Conservation (phyloP, 768 basidiomycete species). For the Chalciporus pseudorubinellus region DNA sequence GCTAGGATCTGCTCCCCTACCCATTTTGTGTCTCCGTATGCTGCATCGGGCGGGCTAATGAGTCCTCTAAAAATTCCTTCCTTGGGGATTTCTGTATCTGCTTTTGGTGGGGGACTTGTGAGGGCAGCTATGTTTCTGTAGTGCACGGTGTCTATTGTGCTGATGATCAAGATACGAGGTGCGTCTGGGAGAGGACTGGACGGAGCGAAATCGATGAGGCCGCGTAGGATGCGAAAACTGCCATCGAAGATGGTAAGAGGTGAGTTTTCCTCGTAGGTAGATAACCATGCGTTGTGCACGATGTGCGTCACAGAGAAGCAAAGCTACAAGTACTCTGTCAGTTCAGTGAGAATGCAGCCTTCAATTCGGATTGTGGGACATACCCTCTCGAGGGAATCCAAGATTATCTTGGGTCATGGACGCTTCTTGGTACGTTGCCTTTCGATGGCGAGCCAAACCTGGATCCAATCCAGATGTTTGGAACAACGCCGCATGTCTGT, state of each 20-base stretch:
- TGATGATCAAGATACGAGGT: conserved; percentile 36
- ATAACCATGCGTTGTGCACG: conserved; percentile 34
- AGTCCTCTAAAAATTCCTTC: background rate
- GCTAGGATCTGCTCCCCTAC: conserved; percentile 24
- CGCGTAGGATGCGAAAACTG: conserved; percentile 19
- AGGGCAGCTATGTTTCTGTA: background rate
- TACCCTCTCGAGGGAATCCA: conserved; percentile 22
- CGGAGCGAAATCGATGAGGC: conserved; percentile 38
- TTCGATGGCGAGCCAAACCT: conserved; percentile 25
- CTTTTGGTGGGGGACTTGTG: background rate
- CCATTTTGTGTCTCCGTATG: conserved; percentile 22
- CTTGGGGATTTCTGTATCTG: background rate
- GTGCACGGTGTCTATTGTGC: conserved; percentile 17
- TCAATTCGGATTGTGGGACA: too few relatives aligned
- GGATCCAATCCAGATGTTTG: conserved; percentile 32
- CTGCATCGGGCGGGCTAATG: conserved; percentile 8
- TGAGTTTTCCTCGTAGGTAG: background rate
- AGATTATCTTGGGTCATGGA: conserved; percentile 22
- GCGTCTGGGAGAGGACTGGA: conserved; percentile 24
- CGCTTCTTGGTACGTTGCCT: conserved; percentile 34
- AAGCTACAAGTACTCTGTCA: conserved; percentile 4
- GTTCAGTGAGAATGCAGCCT: too few relatives aligned
- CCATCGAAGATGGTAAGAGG: conserved; percentile 12
- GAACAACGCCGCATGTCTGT: conserved; percentile 29
- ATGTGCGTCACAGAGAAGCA: conserved; percentile 34